These are phyloP conservation scores for Amanita jacksonii DNA, from an alignment of 768 basidiomycete genomes.

Conservation along the genomic window DNA sequence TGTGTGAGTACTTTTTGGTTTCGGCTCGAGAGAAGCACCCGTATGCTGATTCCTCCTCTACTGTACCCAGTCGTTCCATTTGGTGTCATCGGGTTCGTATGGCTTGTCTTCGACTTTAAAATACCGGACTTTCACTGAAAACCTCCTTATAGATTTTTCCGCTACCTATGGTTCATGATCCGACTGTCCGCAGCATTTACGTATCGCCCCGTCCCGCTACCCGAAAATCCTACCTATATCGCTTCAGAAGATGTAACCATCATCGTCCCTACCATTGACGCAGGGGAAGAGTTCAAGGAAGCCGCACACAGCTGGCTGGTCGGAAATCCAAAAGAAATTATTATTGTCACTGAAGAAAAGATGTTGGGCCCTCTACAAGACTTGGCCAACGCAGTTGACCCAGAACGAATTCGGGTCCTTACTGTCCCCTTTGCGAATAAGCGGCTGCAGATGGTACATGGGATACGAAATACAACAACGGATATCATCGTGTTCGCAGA, in stretches of 20 bases:
- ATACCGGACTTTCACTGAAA: too few species aligned
- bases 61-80: slow-evolving; percentile 67
- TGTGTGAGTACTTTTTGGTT: slow-evolving; percentile 48
- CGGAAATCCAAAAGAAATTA: slow-evolving; percentile 77
- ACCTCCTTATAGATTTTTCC: slow-evolving; percentile 59
- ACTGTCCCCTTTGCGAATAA: slow-evolving; percentile 93
- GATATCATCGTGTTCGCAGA: slow-evolving; percentile 94
- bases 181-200: slow-evolving; percentile 69
- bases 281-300: slow-evolving; percentile 92
- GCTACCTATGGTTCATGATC: slow-evolving; percentile 89
- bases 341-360: slow-evolving; percentile 73
- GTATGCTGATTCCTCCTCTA: neutral
- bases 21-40: slow-evolving; percentile 13
- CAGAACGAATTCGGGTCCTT: slow-evolving; percentile 72
- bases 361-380: slow-evolving; percentile 87
- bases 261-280: slow-evolving; percentile 93
- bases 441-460: slow-evolving; percentile 88
- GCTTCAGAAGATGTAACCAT: slow-evolving; percentile 92
- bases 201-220: slow-evolving; percentile 84
- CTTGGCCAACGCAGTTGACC: slow-evolving; percentile 82
- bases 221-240: slow-evolving; percentile 84
- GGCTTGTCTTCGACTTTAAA: too few species aligned
- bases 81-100: slow-evolving; percentile 69
- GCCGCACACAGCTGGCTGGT: slow-evolving; percentile 89
- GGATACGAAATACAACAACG: slow-evolving; percentile 82